Base-by-base conservation (phyloP, 192 early-diverging fungal species). In the Coemansia sp. region DNA sequence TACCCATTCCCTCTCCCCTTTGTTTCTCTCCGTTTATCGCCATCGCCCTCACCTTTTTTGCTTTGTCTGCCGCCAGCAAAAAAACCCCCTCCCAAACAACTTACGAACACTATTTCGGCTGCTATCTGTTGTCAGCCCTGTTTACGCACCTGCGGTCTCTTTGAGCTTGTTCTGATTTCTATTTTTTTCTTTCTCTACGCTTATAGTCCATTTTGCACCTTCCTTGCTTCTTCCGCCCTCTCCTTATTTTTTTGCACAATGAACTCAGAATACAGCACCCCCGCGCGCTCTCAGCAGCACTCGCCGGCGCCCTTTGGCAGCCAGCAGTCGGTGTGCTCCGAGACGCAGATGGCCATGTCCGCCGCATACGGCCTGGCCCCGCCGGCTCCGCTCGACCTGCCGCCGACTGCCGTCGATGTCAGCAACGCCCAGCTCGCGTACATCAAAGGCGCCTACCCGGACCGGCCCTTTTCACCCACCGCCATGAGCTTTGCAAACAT, bases 231-330 rank as follows among this genome's bases (percentile, higher is more conserved):
- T 51, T 36, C 44, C 56, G 50, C 51, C 41, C 49, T 32, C 44
- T 38, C 6, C 43, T 37, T 16, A 11, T 17, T 11, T 46, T 6
- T 16, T 44, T 32, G 14, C 48, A 31, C 50, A 17, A 77, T 77
- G 74, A 70, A 77, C 67, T 62, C 74, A 23, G 74, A 77, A 48
- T 70, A 63, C 54, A 66, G 59, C 60, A 67, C 74, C 10, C 74
- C 74, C 6, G 46, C 62, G 23, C 63, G 64, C 58, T 77, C 74
- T 30, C 67, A 77, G 57, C 74, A 77, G 60, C 74, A 77, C 56
- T 77, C 74, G 46, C 74, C 74, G 15, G 56, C 56, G 17, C 60
- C 60, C 38, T 36, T 64, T 3, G 47, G 21, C 51, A 52, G 18
- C 26, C 71, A 75, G 48, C 63, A 57, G 48, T 59, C 64, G 23